Conservation (phyloP, 192 early-diverging fungal species). For the Coemansia sp. region DNA sequence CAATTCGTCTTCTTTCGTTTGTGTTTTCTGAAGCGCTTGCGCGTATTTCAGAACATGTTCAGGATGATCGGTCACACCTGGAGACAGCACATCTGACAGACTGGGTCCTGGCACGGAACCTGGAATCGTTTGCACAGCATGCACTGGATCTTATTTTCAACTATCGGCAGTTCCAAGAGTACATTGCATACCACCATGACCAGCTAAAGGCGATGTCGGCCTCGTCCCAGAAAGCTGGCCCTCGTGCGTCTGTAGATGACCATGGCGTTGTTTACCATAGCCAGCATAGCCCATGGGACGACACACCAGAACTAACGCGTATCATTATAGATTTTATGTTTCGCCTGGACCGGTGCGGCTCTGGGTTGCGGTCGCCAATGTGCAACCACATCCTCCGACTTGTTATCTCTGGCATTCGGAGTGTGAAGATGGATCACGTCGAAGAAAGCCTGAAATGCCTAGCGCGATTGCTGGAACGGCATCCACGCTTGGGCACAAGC, state of each 20-base stretch:
- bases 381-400: slow-evolving; percentile 32
- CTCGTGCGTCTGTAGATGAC: slow-evolving; percentile 1
- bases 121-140: slow-evolving; percentile 19
- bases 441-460: slow-evolving; percentile 31
- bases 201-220: slow-evolving; percentile 32
- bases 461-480: slow-evolving; percentile 28
- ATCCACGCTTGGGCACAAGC: slow-evolving; percentile 12
- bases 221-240: not conserved
- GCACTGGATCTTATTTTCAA: slow-evolving; percentile 40
- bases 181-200: slow-evolving; percentile 46
- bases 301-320: slow-evolving; percentile 25
- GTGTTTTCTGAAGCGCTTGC: slow-evolving; percentile 14
- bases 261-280: slow-evolving; percentile 31
- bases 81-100: not conserved
- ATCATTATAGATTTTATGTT: slow-evolving; percentile 32
- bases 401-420: slow-evolving; percentile 35
- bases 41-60: not conserved
- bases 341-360: slow-evolving; percentile 10
- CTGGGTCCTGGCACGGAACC: slow-evolving; percentile 18
- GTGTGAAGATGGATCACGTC: slow-evolving; percentile 33
- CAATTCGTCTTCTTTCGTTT: slow-evolving; percentile 17
- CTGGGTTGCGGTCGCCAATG: slow-evolving; percentile 11
- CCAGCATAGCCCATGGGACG: slow-evolving; percentile 52
- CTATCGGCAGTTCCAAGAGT: slow-evolving; percentile 48
- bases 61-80: not conserved